Conservation (phyloP, 2,329 filamentous ascomycete species). For the Zasmidium citrigriseum region DNA sequence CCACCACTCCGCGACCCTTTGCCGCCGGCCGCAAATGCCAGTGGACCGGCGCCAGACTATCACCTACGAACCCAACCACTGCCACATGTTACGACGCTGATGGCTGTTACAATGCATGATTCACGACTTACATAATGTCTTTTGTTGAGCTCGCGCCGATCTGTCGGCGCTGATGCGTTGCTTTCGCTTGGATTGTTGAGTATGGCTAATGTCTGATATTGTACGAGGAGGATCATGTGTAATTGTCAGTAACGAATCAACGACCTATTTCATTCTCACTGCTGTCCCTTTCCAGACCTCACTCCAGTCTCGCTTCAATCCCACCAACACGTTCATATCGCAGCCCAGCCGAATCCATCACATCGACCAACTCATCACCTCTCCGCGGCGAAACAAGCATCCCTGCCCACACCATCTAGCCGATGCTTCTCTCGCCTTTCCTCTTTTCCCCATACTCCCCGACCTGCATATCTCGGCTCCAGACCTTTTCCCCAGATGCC, state of each 20-base stretch:
- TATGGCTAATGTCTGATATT: neutral
- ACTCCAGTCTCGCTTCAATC: neutral
- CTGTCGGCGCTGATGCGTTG: neutral
- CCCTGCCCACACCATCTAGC: neutral
- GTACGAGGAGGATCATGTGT: neutral
- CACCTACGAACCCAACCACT: neutral
- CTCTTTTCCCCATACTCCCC: neutral
- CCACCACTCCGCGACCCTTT: neutral
- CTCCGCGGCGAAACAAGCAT: neutral
- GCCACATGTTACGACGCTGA: neutral
- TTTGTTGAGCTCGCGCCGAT: neutral
- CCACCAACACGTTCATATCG: too few species aligned
- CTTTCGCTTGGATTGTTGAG: neutral
- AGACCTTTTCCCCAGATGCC: neutral
- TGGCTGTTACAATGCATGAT: neutral
- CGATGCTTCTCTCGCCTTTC: too few species aligned
- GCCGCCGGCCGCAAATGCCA: neutral
- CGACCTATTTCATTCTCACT: neutral
- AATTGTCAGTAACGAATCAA: neutral
- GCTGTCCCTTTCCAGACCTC: neutral
- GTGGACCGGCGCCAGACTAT: neutral
- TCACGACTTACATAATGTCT: neutral
- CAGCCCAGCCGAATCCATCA: too few species aligned
- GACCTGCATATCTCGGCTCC: neutral
- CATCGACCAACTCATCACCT: too few species aligned